Percentiles rank a stretch among this genome's conserved stretches.
Conservation (phyloP, 257 asterid genomes). For the Eustoma russellianum region DNA sequence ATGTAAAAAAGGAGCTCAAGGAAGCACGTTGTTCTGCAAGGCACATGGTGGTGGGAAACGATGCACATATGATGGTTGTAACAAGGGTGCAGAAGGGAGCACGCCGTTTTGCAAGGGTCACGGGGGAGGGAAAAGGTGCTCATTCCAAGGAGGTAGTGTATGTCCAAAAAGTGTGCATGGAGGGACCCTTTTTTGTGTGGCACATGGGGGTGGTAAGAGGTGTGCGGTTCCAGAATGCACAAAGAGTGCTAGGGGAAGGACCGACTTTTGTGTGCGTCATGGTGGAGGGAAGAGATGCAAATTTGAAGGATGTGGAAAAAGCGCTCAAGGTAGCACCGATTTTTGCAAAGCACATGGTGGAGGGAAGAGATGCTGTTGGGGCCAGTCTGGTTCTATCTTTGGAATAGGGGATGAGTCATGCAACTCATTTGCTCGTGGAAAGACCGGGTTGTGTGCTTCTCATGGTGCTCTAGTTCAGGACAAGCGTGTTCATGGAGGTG, state of each 20-base stretch:
- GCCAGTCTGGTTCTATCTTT: constrained; percentile 55
- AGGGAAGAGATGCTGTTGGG: constrained; percentile 90
- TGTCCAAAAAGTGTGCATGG: constrained; percentile 97
- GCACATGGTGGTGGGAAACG: constrained; percentile 96
- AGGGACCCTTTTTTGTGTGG: constrained; percentile 80
- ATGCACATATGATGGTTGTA: constrained; percentile 58
- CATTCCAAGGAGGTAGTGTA: constrained; percentile 63
- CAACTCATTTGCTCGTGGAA: constrained; percentile 62
- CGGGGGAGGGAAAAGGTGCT: constrained; percentile 90
- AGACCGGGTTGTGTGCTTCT: constrained; percentile 61
- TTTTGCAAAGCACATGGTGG: constrained; percentile 98
- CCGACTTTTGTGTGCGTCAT: constrained; percentile 81
- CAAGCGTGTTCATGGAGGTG: constrained; percentile 83
- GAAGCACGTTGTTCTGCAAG: constrained; percentile 82
- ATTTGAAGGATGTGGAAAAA: constrained; percentile 68
- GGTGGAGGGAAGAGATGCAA: constrained; percentile 98
- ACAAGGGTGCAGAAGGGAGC: constrained; percentile 92
- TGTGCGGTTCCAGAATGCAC: constrained; percentile 73
- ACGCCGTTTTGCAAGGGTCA: constrained; percentile 90
- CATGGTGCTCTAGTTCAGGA: constrained; percentile 78
- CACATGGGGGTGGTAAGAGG: constrained; percentile 94
- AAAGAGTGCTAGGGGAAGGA: constrained; percentile 85
- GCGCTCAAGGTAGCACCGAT: constrained; percentile 95
- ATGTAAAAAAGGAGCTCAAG: constrained; percentile 85
- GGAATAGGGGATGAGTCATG: constrained; percentile 62